Evolutionary conservation across 768 basidiomycete genomes (phyloP), one percentile per base, ranked within the genome.

Genomic region (Astraeus odoratus): DNA sequence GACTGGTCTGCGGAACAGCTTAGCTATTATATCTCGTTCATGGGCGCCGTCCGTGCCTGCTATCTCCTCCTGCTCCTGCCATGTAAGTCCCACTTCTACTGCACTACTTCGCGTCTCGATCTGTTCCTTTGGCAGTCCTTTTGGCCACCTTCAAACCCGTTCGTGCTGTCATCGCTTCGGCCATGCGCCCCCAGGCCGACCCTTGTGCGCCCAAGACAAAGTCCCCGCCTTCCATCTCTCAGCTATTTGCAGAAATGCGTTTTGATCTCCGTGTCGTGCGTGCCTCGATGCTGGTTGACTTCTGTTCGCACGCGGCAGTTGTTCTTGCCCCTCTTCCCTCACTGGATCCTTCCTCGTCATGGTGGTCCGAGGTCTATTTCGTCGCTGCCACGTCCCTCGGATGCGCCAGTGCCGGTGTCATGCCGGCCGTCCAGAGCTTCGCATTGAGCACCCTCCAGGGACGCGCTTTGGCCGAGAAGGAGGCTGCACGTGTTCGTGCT

Each of bases 11-110:
- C 83, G 9, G 75, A 76, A 29, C 69, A 84, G 75, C 57, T 88
- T 50, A 82, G 85, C 37, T 81, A 83, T 57, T 88, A 86, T 53
- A 83, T 88, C 66, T 82, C 84, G 0, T 72, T 77, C 19, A 67
- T 83, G 46, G 86, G 84, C 60, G 72, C 73, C 24, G 60, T 75
- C 8, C 76, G 86, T 24, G 85, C 84, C 1, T 56, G 79, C 43
- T 74, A 86, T 54, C 68, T 87, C 1, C 70, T 90, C 5, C 49
- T 87, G 22, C 54, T 88, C 53, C 69, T 88, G 34, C 86, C 86
- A 5, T 68, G 85, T 85, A 62, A 57, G 80, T 67, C 20, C n/a
- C n/a, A n/a, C n/a, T n/a, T n/a, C n/a, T n/a, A n/a, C n/a, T 16
- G 35, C n/a, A n/a, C n/a, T n/a, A n/a, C n/a, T n/a, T n/a, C n/a